These are phyloP conservation scores for Silene latifolia DNA, from an alignment of 148 eudicot genomes.

Conservation along the genomic window DNA sequence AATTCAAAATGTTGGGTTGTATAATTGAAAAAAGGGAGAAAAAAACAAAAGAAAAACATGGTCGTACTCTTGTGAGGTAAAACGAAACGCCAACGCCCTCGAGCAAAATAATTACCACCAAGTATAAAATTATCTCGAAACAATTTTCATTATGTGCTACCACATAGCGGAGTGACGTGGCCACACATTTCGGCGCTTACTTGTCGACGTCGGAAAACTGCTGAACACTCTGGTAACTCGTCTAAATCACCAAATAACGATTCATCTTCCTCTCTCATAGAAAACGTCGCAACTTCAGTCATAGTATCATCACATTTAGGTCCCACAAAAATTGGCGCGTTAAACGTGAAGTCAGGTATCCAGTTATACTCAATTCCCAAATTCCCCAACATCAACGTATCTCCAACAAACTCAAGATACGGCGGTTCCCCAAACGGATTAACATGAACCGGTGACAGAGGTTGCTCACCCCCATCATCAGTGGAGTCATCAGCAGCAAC, in stretches of 20 bases:
- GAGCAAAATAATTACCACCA: conserved; percentile 5
- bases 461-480: neutral
- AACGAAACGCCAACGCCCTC: neutral
- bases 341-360: conserved; percentile 41
- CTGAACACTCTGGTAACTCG: conserved; percentile 56
- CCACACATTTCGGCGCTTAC: conserved; percentile 20
- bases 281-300: conserved; percentile 29
- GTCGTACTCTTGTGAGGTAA: neutral
- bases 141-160: conserved; percentile 1
- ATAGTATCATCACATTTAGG: conserved; percentile 29
- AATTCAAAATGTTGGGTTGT: neutral
- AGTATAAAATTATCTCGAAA: neutral
- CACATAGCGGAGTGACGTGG: conserved; percentile 27
- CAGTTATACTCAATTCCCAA: conserved; percentile 38
- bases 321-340: conserved; percentile 39
- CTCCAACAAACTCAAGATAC: conserved; percentile 24
- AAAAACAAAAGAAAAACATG: neutral
- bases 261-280: conserved; percentile 58
- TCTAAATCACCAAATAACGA: conserved; percentile 52
- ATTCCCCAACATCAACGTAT: conserved; percentile 19
- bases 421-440: conserved; percentile 28
- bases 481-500: neutral
- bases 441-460: neutral
- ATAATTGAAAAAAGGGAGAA: neutral
- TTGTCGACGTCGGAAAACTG: conserved; percentile 35